Evolutionary conservation across 192 early-diverging fungal species (phyloP).

Genomic region (Helicostylum pulchrum): DNA sequence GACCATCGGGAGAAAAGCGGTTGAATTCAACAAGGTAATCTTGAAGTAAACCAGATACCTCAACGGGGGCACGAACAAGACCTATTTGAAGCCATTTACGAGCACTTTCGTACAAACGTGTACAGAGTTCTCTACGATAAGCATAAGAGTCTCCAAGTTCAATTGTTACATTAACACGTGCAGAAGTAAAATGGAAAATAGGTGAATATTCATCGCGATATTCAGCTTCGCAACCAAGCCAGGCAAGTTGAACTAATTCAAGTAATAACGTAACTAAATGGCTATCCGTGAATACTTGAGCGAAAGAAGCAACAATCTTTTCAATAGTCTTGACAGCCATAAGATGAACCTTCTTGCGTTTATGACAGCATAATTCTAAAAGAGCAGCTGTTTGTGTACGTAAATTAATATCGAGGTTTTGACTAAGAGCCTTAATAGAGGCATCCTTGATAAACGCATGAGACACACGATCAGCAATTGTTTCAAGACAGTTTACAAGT

Average conservation of each 20-base stretch:
- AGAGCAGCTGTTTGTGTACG: slow-evolving; percentile 58
- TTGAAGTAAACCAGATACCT: slow-evolving; percentile 66
- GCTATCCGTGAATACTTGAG: slow-evolving; percentile 78
- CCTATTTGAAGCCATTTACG: slow-evolving; percentile 65
- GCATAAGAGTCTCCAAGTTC: slow-evolving; percentile 68
- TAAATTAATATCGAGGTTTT: slow-evolving; percentile 49
- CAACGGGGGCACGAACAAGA: slow-evolving; percentile 62
- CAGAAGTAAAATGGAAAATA: slow-evolving; percentile 64
- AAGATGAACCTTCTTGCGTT: slow-evolving; percentile 65
- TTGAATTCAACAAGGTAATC: slow-evolving; percentile 65
- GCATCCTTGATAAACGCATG: slow-evolving; percentile 49
- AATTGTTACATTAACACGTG: slow-evolving; percentile 58
- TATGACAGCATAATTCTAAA: slow-evolving; percentile 64
- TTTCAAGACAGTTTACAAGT: slow-evolving; percentile 71
- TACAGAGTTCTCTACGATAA: slow-evolving; percentile 67
- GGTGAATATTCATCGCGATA: slow-evolving; percentile 77
- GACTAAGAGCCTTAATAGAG: slow-evolving; percentile 45
- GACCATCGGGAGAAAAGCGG: slow-evolving; percentile 51
- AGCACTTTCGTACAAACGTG: slow-evolving; percentile 55
- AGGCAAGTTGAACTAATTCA: slow-evolving; percentile 80
- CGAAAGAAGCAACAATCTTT: slow-evolving; percentile 59
- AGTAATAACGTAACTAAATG: slow-evolving; percentile 65
- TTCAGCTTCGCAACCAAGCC: slow-evolving; percentile 75
- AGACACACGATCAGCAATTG: slow-evolving; percentile 64
- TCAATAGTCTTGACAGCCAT: slow-evolving; percentile 63